Base-by-base conservation (phyloP, 176 grass and related monocot species). In the Dendrocalamus sinicus region DNA sequence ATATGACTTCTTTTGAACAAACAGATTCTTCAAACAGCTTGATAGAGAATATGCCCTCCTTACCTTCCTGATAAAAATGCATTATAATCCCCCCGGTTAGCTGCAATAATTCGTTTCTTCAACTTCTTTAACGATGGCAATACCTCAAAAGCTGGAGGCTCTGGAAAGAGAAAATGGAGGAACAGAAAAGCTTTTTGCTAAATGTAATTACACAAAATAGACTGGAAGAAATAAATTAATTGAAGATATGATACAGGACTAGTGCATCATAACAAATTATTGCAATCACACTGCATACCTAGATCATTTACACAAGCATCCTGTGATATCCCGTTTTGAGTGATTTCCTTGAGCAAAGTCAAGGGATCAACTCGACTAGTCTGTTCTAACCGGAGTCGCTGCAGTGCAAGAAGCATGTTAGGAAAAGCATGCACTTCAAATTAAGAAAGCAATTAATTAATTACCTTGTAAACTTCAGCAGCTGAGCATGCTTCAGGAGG, bases 41-140 rank as follows among this genome's bases (percentile, higher is more conserved):
- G 23, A 72, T 9, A 47, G 32, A 80, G 4, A 70, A 86, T 86
- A 11, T 58, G 37, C 1, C 37, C 41, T 78, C 7, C 52, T 75
- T 92, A 96, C 97, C 97, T 99, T 91, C 97, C 97, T 99, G 75
- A 99, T 92, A 94, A 94, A 94, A 99, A 94, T 88, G 97, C 90
- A 75, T 61, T 80, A 59, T 99, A 96, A 50, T 90, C 79, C 46
- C 91, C 94, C 9, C 92, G 57, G 82, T 89, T 85, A 64, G 94
- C 87, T 81, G 93, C 90, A 83, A 93, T 91, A 78, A 99, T 91
- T 60, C 94, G 90, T 83, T 93, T 96, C 88, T 99, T 99, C 80
- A 99, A 85, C 90, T 60, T 94, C 51, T 93, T 96, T 65, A 99
- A 83, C 11, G 90, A 96, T 75, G 90, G 87, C 73, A 99, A 89